phyloP scores from a whole-genome alignment of 2,329 filamentous ascomycete species.

The Colletotrichum plurivorum region DNA sequence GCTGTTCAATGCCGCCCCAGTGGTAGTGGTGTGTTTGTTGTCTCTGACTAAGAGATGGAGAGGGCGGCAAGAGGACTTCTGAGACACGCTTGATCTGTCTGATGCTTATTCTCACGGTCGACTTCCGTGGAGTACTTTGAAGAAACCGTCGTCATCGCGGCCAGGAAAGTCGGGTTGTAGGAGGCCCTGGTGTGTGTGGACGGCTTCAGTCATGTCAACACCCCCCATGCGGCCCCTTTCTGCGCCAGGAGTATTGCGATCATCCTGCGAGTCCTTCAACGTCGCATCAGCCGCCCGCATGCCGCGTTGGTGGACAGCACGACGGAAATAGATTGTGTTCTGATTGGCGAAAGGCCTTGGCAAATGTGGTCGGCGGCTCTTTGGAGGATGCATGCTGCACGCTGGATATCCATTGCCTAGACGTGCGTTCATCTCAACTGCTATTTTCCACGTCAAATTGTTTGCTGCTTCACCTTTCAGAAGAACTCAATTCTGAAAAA shows the following conservation, averaged over 20 bases:
- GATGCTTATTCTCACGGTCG: background rate
- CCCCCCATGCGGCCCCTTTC: background rate
- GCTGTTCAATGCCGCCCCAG: conserved; percentile 13
- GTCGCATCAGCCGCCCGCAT: background rate
- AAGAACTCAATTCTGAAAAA: background rate
- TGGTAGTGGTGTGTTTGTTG: background rate
- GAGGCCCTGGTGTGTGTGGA: background rate
- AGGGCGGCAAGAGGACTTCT: background rate
- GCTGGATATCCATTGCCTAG: background rate
- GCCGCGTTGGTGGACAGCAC: background rate
- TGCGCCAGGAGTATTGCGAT: conserved; percentile 5
- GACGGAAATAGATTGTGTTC: conserved; percentile 16
- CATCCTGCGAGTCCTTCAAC: background rate
- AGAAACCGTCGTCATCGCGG: too few species aligned
- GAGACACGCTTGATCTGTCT: background rate
- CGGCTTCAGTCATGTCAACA: background rate
- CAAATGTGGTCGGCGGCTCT: conserved; percentile 10
- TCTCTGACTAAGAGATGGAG: background rate
- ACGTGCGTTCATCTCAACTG: background rate
- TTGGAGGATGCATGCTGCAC: background rate
- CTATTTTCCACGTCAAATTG: background rate
- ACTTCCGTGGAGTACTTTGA: background rate
- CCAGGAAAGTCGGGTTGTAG: too few species aligned
- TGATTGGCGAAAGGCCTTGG: background rate
- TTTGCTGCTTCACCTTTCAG: background rate